These are phyloP conservation scores for Lodderomyces beijingensis DNA, from an alignment of 1,139 yeast genomes.

Conservation along the genomic window DNA sequence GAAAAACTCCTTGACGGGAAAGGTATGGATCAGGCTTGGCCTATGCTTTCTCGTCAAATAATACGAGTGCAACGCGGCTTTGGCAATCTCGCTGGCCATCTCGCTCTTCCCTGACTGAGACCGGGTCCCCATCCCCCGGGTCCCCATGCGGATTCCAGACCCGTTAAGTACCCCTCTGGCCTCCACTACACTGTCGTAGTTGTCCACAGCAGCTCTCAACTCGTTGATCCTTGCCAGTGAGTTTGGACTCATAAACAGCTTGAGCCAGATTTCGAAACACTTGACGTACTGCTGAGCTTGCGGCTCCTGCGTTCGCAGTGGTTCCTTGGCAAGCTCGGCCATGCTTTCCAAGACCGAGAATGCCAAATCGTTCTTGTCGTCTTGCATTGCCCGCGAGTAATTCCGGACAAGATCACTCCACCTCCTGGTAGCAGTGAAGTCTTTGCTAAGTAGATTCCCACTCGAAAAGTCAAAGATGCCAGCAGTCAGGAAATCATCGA, in stretches of 20 bases:
- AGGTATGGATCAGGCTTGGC: background rate
- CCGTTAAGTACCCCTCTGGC: background rate
- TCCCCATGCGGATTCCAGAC: no score
- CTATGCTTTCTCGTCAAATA: background rate
- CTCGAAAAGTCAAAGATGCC: background rate
- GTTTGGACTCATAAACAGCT: background rate
- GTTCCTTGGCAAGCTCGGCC: no score
- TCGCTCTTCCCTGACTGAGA: background rate
- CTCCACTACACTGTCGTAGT: background rate
- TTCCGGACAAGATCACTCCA: background rate
- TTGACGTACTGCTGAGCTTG: no score
- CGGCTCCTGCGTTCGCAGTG: no score
- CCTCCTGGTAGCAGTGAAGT: no score
- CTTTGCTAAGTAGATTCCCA: background rate
- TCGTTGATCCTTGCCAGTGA: background rate
- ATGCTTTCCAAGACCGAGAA: background rate
- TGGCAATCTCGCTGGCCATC: background rate
- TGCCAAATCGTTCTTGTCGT: background rate
- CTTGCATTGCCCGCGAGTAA: background rate
- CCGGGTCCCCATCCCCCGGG: no score
- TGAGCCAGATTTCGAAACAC: background rate
- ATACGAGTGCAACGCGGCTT: constrained; percentile 1
- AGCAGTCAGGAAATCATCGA: constrained; percentile 1
- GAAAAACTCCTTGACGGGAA: constrained; percentile 1
- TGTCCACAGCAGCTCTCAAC: background rate